phyloP scores from a whole-genome alignment of 495 filamentous ascomycete species.

The Pyronema omphalodes region DNA sequence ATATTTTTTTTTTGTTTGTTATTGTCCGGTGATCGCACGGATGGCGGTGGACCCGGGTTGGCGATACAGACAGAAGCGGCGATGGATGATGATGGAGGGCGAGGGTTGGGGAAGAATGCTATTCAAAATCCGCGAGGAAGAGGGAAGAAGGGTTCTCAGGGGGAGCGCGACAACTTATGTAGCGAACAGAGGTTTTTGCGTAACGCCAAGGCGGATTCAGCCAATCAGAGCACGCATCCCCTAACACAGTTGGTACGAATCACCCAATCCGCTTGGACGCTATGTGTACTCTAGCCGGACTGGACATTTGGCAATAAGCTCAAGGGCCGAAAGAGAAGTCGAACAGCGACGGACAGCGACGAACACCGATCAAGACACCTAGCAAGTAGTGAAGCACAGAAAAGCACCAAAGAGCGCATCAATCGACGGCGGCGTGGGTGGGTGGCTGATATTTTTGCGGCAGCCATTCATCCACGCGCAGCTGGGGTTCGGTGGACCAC shows the following conservation, averaged over 20 bases:
- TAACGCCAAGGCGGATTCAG: neutral
- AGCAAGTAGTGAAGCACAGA: too few relatives aligned
- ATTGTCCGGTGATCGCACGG: neutral
- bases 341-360: too few relatives aligned
- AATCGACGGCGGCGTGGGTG: too few relatives aligned
- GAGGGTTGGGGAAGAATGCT: neutral
- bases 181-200: neutral
- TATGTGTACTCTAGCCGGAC: neutral
- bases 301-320: neutral
- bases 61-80: neutral
- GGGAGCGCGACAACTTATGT: neutral
- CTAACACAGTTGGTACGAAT: neutral
- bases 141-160: neutral
- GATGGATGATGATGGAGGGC: neutral
- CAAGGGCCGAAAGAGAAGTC: neutral
- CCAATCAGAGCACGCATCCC: neutral
- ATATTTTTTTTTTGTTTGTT: constrained; percentile 11
- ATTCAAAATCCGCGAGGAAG: neutral
- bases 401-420: too few relatives aligned
- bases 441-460: too few relatives aligned
- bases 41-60: neutral
- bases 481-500: too few relatives aligned
- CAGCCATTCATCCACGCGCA: too few relatives aligned
- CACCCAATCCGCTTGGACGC: neutral
- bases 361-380: too few relatives aligned